Evolutionary conservation across 768 basidiomycete genomes (phyloP).

Genomic region (Tulasnella sp.): DNA sequence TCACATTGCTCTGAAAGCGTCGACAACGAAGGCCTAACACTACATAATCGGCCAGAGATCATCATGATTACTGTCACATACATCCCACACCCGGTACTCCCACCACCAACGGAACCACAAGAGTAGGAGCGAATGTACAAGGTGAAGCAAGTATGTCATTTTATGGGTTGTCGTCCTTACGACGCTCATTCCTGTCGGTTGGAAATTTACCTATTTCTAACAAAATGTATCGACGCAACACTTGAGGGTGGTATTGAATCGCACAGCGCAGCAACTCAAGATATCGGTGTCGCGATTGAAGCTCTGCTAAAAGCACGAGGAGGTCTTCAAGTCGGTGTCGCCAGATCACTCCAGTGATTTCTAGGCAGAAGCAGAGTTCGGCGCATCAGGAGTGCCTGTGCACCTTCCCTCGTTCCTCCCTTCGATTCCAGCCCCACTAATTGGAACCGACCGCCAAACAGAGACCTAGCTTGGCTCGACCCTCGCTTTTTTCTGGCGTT

Average conservation of each 20-base stretch:
- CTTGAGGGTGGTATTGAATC: neutral
- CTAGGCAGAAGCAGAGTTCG: conserved; percentile 8
- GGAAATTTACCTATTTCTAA: no score
- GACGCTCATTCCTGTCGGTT: no score
- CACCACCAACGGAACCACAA: neutral
- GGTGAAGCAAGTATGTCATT: conserved; percentile 3
- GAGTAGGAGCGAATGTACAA: neutral
- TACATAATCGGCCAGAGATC: neutral
- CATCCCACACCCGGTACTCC: neutral
- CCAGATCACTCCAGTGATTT: neutral
- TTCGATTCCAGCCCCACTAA: no score
- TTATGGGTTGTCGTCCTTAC: no score
- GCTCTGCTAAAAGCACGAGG: conserved; percentile 2
- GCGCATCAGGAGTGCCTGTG: neutral
- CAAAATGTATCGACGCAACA: neutral
- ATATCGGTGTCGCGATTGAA: neutral
- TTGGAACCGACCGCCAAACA: no score
- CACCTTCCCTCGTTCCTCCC: no score
- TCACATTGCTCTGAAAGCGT: neutral
- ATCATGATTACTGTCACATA: conserved; percentile 1
- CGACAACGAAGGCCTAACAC: neutral
- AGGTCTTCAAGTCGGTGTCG: conserved; percentile 3
- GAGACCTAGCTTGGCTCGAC: conserved; percentile 10
- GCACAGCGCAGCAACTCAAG: neutral
- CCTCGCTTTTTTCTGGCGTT: neutral